Conservation (phyloP, 2,329 filamentous ascomycete genomes). For the Trichoderma asperellum region DNA sequence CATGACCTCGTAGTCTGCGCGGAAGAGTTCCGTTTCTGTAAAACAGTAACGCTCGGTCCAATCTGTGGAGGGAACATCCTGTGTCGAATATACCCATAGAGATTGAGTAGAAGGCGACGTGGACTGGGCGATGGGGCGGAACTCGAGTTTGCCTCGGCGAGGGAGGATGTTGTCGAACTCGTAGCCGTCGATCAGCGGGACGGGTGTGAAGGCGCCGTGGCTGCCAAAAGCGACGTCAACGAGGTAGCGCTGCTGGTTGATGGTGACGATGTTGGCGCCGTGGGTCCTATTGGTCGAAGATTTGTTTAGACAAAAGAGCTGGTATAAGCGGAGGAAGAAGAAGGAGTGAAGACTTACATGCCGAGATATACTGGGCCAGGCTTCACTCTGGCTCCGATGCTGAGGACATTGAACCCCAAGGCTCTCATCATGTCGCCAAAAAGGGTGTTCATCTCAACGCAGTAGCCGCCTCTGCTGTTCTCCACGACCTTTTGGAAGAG, state of each 20-base stretch:
- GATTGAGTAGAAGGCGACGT: conserved; percentile 40
- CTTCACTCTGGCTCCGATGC: conserved; percentile 51
- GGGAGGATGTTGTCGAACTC: conserved; percentile 47
- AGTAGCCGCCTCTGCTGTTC: conserved; percentile 55
- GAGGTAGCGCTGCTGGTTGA: conserved; percentile 52
- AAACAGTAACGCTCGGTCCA: conserved; percentile 58
- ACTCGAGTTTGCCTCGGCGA: conserved; percentile 50
- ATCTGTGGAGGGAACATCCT: conserved; percentile 36
- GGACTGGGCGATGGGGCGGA: conserved; percentile 40
- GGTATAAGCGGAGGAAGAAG: not conserved
- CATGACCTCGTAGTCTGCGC: conserved; percentile 53
- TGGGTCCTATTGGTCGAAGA: conserved; percentile 53
- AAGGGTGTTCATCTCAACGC: conserved; percentile 53
- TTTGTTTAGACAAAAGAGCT: not conserved
- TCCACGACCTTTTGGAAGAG: conserved; percentile 53
- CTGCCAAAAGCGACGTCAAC: conserved; percentile 66
- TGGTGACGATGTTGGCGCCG: conserved; percentile 62
- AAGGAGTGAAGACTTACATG: not conserved
- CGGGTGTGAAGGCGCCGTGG: conserved; percentile 43
- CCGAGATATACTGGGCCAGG: conserved; percentile 24
- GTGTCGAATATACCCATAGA: conserved; percentile 47
- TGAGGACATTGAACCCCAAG: conserved; percentile 55
- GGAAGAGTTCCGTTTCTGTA: conserved; percentile 53
- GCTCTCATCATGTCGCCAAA: conserved; percentile 53
- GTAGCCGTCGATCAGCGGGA: conserved; percentile 38